These are phyloP conservation scores for Xylaria sp. DNA, from an alignment of 2,329 filamentous ascomycete species.

Conservation along the genomic window DNA sequence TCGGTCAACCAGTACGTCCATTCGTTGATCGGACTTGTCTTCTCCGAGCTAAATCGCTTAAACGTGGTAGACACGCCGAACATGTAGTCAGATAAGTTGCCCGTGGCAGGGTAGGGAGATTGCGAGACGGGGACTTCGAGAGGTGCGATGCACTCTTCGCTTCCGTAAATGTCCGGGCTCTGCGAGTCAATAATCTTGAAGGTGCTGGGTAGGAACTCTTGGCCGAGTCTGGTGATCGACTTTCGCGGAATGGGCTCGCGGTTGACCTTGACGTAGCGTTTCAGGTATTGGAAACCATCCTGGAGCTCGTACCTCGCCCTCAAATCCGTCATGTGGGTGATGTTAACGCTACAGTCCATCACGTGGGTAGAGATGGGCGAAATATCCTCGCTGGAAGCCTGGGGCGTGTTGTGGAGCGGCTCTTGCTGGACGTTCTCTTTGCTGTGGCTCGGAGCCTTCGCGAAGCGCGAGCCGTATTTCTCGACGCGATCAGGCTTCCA, in stretches of 20 bases:
- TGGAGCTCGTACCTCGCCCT: constrained; percentile 51
- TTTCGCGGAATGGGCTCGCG: constrained; percentile 53
- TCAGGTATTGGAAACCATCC: constrained; percentile 57
- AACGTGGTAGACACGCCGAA: constrained; percentile 64
- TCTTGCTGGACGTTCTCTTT: constrained; percentile 38
- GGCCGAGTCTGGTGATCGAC: constrained; percentile 53
- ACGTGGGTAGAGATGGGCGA: constrained; percentile 39
- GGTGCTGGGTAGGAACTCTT: constrained; percentile 49
- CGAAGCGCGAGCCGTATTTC: constrained; percentile 44
- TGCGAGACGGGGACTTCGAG: constrained; percentile 54
- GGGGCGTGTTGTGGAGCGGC: constrained; percentile 33
- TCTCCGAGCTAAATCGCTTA: constrained; percentile 54
- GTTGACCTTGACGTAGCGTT: constrained; percentile 57
- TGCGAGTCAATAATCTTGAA: constrained; percentile 53
- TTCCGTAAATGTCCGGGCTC: constrained; percentile 42
- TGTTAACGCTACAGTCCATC: constrained; percentile 56
- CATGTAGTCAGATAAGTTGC: constrained; percentile 59
- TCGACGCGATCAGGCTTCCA: constrained; percentile 47
- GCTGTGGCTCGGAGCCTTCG: constrained; percentile 43
- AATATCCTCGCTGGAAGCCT: constrained; percentile 34
- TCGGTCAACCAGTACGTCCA: constrained; percentile 65
- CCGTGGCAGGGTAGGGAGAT: constrained; percentile 53
- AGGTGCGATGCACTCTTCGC: constrained; percentile 51
- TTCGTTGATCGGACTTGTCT: constrained; percentile 57
- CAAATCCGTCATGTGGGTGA: constrained; percentile 48